These are phyloP conservation scores for Alternaria sp. DNA, from an alignment of 2,329 filamentous ascomycete species.

Conservation along the genomic window DNA sequence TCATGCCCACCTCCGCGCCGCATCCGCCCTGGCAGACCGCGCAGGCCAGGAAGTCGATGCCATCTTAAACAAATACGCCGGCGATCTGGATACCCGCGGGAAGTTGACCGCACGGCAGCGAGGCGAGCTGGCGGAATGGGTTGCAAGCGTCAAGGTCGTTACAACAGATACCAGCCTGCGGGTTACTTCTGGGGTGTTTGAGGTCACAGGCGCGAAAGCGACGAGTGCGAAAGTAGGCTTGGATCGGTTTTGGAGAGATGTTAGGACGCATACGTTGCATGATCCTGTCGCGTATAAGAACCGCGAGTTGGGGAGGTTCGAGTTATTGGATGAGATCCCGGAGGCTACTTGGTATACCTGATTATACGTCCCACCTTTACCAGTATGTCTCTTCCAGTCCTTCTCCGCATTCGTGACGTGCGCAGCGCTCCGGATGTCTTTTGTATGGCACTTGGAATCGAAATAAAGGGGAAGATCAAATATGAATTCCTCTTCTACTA, in stretches of 20 bases:
- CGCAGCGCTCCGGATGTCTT: too few relatives aligned
- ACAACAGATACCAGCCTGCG: constrained; percentile 65
- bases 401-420: too few relatives aligned
- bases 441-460: too few relatives aligned
- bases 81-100: constrained; percentile 43
- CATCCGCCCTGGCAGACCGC: constrained; percentile 64
- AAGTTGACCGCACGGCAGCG: constrained; percentile 59
- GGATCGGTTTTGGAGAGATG: constrained; percentile 70
- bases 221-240: constrained; percentile 65
- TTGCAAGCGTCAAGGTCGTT: constrained; percentile 68
- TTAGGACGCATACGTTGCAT: constrained; percentile 70
- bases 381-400: too few relatives aligned
- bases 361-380: too few relatives aligned
- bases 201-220: constrained; percentile 66
- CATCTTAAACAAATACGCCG: constrained; percentile 54
- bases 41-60: constrained; percentile 58
- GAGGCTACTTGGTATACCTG: constrained; percentile 68
- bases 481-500: too few relatives aligned
- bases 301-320: constrained; percentile 64
- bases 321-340: constrained; percentile 63
- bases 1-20: constrained; percentile 66
- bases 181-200: constrained; percentile 68
- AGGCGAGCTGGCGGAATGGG: constrained; percentile 67
- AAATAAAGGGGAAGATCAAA: too few relatives aligned
- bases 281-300: constrained; percentile 74